Percentiles rank a stretch among this genome's conserved stretches.
These are phyloP conservation scores for Eustoma russellianum DNA, from an alignment of 257 asterid species.

Conservation along the genomic window DNA sequence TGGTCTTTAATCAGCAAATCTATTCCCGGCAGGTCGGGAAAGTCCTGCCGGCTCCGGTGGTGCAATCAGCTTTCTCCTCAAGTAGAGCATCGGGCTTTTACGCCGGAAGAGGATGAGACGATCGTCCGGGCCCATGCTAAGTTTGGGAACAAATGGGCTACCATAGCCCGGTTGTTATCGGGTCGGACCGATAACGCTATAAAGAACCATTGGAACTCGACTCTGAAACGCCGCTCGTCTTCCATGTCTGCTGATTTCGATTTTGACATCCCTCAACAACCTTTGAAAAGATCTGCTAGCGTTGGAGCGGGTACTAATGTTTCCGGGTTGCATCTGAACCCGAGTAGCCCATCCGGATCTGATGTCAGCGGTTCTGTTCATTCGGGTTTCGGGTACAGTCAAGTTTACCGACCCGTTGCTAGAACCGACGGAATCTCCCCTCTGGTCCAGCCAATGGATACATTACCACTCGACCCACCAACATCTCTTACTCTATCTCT, in stretches of 20 bases:
- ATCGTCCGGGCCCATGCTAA: slow-evolving; percentile 63
- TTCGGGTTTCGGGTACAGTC: slow-evolving; percentile 30
- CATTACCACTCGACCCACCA: slow-evolving; percentile 35
- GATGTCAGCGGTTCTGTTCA: slow-evolving; percentile 50
- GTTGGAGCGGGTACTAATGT: slow-evolving; percentile 41
- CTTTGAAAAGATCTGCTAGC: slow-evolving; percentile 56
- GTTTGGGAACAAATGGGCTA: slow-evolving; percentile 76
- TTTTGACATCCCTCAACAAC: slow-evolving; percentile 48
- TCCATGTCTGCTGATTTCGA: slow-evolving; percentile 65
- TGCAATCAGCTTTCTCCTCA: slow-evolving; percentile 87
- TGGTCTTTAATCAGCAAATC: slow-evolving; percentile 78
- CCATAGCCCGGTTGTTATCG: slow-evolving; percentile 54
- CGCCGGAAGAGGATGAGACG: slow-evolving; percentile 57
- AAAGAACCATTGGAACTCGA: slow-evolving; percentile 85
- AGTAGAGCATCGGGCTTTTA: slow-evolving; percentile 62
- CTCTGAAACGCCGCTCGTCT: slow-evolving; percentile 59
- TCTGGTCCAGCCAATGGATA: slow-evolving; percentile 16
- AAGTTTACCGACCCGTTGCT: slow-evolving; percentile 40
- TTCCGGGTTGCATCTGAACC: slow-evolving; percentile 36
- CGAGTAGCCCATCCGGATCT: slow-evolving; percentile 62
- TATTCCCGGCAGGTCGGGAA: slow-evolving; percentile 68
- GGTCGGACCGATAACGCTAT: slow-evolving; percentile 86
- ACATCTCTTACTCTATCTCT: slow-evolving; percentile 51
- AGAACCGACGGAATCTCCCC: slow-evolving; percentile 50
- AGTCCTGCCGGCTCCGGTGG: slow-evolving; percentile 78